Base-by-base conservation (phyloP, 371 early-diverging fungal genomes). In the Vairimorpha necatrix region DNA sequence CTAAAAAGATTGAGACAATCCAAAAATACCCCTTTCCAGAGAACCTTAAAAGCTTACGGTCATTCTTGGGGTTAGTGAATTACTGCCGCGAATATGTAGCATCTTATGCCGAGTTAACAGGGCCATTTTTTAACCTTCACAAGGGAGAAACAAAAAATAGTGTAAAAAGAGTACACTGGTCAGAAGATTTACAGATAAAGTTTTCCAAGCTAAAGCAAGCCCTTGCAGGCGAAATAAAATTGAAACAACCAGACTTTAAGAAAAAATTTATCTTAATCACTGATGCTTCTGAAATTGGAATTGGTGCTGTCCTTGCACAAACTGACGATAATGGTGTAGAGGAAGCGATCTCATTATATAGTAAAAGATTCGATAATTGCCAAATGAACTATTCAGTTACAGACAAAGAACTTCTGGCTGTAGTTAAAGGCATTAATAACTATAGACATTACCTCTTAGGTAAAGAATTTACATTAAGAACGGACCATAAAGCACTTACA, bases 231-330 rank as follows among this genome's bases (percentile, higher is more conserved):
- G 30, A 33, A 72, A 50, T 13, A 20, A 14, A 14, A 2, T n/a
- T 6, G 33, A 22, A 22, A 22, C 26, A 50, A 16, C 75, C 79
- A 50, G 66, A 75, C 28, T n/a, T 46, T n/a, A 66, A 39, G 4
- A 65, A 77, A 34, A 28, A 39, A 48, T 76, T 47, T 67, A 77
- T 72, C 20, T 38, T 79, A 24, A 71, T 22, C 18, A 77, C 79
- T n/a, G 79, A 79, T 58, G 78, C 79, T 4, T 69, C 69, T 6
- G 24, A 68, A 7, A 67, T 28, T n/a, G 7, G 47, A 3, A 26
- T 66, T n/a, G 77, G 77, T 6, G 48, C 42, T n/a, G 34, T 73
- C 2, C 39, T 80, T 58, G 11, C 13, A 22, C 77, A 77, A 18
- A 30, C 34, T 18, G 9, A 63, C 36, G 24, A 14, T 16, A 63